These are phyloP conservation scores for Leccinum fuscescens DNA, from an alignment of 1,284 basidiomycete genomes.

Conservation along the genomic window DNA sequence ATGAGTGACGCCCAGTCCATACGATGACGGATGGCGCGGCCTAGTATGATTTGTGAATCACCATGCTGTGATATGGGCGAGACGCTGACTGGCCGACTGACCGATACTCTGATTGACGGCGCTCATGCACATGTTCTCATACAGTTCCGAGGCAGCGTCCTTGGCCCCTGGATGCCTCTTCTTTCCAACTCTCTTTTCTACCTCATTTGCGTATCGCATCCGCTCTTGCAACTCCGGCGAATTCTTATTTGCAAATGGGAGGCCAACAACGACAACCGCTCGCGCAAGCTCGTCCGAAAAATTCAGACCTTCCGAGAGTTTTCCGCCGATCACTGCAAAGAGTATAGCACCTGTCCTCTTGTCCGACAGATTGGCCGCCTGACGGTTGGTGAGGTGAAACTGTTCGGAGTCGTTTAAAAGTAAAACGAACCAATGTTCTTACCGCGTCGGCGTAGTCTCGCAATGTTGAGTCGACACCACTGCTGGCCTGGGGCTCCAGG, in stretches of 20 bases:
- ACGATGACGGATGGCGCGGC: conserved; percentile 85
- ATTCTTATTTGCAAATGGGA: conserved; percentile 92
- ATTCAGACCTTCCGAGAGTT: conserved; percentile 96
- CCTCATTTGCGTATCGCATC: conserved; percentile 78
- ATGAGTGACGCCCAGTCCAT: conserved; percentile 85
- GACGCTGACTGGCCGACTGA: conserved; percentile 32
- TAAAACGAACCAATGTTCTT: conserved; percentile 36
- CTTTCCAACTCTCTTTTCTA: conserved; percentile 42
- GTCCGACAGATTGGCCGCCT: conserved; percentile 24
- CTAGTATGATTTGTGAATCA: conserved; percentile 38
- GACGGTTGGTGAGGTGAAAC: background rate
- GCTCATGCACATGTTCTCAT: conserved; percentile 95
- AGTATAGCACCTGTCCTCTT: conserved; percentile 68
- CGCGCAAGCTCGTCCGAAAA: conserved; percentile 90
- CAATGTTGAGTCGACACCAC: conserved; percentile 76
- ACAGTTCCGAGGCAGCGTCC: conserved; percentile 81
- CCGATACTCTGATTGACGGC: conserved; percentile 97
- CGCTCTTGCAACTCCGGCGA: conserved; percentile 89
- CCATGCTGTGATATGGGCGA: background rate
- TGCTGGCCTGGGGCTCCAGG: conserved; percentile 80
- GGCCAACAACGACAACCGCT: conserved; percentile 85
- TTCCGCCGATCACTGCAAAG: conserved; percentile 95
- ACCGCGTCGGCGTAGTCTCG: conserved; percentile 73
- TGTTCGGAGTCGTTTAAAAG: background rate
- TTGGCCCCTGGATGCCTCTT: conserved; percentile 45